Percentiles rank a stretch among this genome's conserved stretches.
Evolutionary conservation across 2,329 filamentous ascomycete genomes (phyloP).

Genomic region (Pseudogymnoascus sp.): DNA sequence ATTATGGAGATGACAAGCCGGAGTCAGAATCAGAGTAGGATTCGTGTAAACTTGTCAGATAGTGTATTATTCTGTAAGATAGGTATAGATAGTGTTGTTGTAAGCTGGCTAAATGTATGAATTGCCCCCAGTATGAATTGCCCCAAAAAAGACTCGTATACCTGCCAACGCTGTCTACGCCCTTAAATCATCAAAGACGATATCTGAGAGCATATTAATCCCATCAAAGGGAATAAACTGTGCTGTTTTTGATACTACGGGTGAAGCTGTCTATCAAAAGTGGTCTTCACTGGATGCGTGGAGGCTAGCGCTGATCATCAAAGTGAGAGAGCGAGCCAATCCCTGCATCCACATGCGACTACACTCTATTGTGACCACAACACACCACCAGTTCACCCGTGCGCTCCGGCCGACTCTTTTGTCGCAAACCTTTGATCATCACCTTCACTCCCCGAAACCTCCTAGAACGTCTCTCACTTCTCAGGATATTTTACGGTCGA

Average conservation of each 20-base stretch:
- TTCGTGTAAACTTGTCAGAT: not conserved
- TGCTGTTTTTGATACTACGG: not conserved
- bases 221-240: not conserved
- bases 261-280: not conserved
- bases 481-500: not conserved
- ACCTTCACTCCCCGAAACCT: conserved; percentile 1
- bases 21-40: not conserved
- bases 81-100: not conserved
- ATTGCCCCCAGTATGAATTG: no score
- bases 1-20: conserved; percentile 23
- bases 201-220: not conserved
- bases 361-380: not conserved
- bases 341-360: not conserved
- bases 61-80: not conserved
- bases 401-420: not conserved
- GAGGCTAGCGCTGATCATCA: not conserved
- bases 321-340: not conserved
- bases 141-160: not conserved
- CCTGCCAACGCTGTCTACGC: not conserved
- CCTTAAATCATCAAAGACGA: not conserved
- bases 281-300: not conserved
- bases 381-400: not conserved
- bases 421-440: not conserved
- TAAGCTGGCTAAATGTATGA: not conserved
- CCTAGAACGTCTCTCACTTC: not conserved